phyloP scores from a whole-genome alignment of 139 green algal genomes.

The Tetratostichococcus sp. region DNA sequence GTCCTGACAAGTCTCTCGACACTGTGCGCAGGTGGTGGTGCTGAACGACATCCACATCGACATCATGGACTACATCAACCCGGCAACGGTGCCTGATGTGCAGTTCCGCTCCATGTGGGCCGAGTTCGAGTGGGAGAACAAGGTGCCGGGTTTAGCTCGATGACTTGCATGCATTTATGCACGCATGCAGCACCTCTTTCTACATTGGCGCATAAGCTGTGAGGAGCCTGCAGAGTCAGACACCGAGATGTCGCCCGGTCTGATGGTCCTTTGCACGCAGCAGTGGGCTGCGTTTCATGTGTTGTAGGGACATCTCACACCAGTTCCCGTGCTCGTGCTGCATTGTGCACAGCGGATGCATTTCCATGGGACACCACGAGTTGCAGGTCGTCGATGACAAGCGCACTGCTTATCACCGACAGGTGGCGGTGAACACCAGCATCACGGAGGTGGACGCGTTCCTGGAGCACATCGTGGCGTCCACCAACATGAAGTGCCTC shows the following conservation, averaged over 20 bases:
- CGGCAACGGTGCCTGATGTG: constrained; percentile 82
- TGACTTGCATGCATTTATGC: neutral
- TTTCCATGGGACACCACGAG: no score
- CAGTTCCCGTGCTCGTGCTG: no score
- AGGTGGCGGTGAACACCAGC: constrained; percentile 92
- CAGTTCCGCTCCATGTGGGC: constrained; percentile 96
- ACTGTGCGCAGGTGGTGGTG: constrained; percentile 87
- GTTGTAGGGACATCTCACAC: no score
- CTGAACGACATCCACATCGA: constrained; percentile 99
- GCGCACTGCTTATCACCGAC: neutral
- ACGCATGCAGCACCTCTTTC: no score
- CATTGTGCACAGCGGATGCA: no score
- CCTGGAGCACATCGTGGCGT: constrained; percentile 90
- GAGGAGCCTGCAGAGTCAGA: no score
- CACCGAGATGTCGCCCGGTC: no score
- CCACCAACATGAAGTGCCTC: constrained; percentile 97
- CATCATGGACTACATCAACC: constrained; percentile 99
- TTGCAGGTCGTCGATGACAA: no score
- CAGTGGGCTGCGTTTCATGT: no score
- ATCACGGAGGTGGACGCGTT: constrained; percentile 83
- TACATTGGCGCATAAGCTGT: no score
- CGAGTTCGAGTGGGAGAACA: constrained; percentile 99
- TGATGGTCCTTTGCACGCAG: no score
- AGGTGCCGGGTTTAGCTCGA: constrained; percentile 54
- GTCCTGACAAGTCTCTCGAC: no score